These are phyloP conservation scores for Ajuga chamaepitys DNA, from an alignment of 257 asterid genomes.

Conservation along the genomic window DNA sequence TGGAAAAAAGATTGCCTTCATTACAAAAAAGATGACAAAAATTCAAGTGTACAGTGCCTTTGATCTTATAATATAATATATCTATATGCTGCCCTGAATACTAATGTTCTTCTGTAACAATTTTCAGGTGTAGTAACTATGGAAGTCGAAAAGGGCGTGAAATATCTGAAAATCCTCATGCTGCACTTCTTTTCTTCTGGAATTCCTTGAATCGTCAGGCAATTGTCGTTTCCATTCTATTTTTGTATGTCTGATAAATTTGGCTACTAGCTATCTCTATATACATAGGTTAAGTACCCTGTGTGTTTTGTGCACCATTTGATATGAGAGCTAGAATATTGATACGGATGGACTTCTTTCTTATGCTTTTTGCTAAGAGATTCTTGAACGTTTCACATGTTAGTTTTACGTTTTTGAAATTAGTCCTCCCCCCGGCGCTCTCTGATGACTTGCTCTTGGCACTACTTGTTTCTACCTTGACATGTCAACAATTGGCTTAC, in stretches of 20 bases:
- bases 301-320: no score
- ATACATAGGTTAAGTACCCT: no score
- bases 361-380: no score
- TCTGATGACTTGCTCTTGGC: no score
- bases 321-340: no score
- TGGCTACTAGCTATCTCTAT: no score
- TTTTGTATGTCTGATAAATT: no score
- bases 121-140: constrained; percentile 52
- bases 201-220: constrained; percentile 53
- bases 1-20: not conserved
- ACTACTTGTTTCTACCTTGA: not conserved
- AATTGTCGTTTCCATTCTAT: not conserved
- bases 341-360: no score
- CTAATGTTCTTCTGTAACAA: not conserved
- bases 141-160: constrained; percentile 51
- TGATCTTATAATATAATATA: not conserved
- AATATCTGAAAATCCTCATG: constrained; percentile 50
- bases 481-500: no score
- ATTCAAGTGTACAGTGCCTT: not conserved
- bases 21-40: not conserved
- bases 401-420: no score
- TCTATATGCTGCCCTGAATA: not conserved
- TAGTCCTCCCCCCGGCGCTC: no score
- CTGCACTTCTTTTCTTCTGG: constrained; percentile 64
- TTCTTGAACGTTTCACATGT: no score